Percentiles rank a stretch among this genome's conserved stretches.
phyloP scores from a whole-genome alignment of 2,329 filamentous ascomycete genomes.

The Xylaria sp. region DNA sequence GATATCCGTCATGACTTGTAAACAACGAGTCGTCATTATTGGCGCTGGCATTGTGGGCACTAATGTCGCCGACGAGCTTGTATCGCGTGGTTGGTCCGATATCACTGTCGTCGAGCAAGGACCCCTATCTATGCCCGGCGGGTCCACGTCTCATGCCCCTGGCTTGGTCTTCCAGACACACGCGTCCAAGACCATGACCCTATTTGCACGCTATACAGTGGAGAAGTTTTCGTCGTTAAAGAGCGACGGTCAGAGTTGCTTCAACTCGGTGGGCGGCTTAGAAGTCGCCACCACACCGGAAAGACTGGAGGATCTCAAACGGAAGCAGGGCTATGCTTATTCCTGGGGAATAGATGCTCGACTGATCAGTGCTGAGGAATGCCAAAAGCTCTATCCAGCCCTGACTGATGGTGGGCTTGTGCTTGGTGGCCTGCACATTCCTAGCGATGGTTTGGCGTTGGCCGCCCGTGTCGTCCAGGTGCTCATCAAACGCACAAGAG shows the following conservation, averaged over 20 bases:
- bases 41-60: constrained; percentile 20
- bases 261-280: constrained; percentile 19
- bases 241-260: constrained; percentile 17
- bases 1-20: constrained; percentile 14
- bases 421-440: constrained; percentile 17
- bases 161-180: constrained; percentile 21
- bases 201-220: constrained; percentile 18
- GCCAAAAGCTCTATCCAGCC: constrained; percentile 11
- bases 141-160: constrained; percentile 19
- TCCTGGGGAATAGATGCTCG: constrained; percentile 17
- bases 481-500: constrained; percentile 16
- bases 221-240: constrained; percentile 16
- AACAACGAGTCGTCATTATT: constrained; percentile 18
- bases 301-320: constrained; percentile 17
- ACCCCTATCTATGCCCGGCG: constrained; percentile 17
- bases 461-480: constrained; percentile 17
- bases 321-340: constrained; percentile 19
- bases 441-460: constrained; percentile 17
- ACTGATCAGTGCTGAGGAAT: constrained; percentile 16
- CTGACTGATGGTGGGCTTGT: constrained; percentile 15
- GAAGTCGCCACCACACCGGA: constrained; percentile 19
- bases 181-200: constrained; percentile 19
- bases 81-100: constrained; percentile 19
- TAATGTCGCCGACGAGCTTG: constrained; percentile 20
- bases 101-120: constrained; percentile 20